Evolutionary conservation across 2,329 filamentous ascomycete genomes (phyloP), one percentile per base, ranked within the genome.

Genomic region (Colletotrichum agaves): DNA sequence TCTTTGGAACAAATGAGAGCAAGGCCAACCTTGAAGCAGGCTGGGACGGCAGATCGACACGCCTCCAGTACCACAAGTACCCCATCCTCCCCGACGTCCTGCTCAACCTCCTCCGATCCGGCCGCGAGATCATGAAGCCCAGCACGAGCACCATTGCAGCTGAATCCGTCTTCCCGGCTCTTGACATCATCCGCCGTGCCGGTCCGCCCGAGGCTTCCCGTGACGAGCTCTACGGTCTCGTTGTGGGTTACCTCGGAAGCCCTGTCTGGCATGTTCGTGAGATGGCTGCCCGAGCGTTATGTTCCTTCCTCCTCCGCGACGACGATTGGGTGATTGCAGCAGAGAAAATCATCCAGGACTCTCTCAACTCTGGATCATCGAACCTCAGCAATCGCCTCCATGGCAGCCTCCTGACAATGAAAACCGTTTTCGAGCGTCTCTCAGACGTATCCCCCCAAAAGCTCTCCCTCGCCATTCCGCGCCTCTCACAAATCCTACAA

Each of bases 261-360:
- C 85, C 85, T 0, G 87, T 93, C 17, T 96, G 93, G 93, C 91
- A 94, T 74, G 88, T 96, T 6, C 85, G 93, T 56, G 92, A 95
- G 73, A 93, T 94, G 76, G 91, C 93, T 1, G 92, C 93, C 0
- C 85, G 91, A 15, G 93, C 92, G 0, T 81, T 93, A 12, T 89
- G 88, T 73, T 89, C 88, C 0, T 88, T 91, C 69, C 78, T 90
- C 21, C 76, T 89, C 2, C 81, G 83, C 17, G 77, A 82, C 3
- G 77, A 81, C n/a, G 77, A 81, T 23, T 89, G 87, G 85, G 74
- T 85, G 0, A 72, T 72, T 10, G 75, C 75, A 1, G 74, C 88
- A 4, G 75, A 74, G 27, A 66, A 70, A 13, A 74, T 85, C 2
- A 75, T 85, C 10, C 70, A 69, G 4, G 71, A 75, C 2, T 76